phyloP scores from a whole-genome alignment of 2,329 filamentous ascomycete species.

The Xylariaceae sp. region DNA sequence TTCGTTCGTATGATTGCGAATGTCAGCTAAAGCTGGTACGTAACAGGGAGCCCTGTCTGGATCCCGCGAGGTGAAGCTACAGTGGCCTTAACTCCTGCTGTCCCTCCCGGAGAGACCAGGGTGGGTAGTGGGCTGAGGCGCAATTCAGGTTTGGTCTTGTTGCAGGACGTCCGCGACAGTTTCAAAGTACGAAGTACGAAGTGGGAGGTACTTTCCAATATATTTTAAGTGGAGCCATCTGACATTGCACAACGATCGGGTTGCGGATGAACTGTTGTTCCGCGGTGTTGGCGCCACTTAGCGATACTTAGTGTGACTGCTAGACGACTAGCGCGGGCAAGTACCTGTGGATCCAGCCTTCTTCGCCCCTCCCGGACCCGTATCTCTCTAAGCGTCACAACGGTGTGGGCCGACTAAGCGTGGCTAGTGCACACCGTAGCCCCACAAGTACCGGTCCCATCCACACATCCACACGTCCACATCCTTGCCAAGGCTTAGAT shows the following conservation, averaged over 20 bases:
- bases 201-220: neutral
- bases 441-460: neutral
- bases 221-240: neutral
- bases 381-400: neutral
- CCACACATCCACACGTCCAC: neutral
- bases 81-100: conserved; percentile 30
- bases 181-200: neutral
- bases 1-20: conserved; percentile 8
- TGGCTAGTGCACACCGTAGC: neutral
- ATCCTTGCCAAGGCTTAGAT: neutral
- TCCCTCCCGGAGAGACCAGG: neutral
- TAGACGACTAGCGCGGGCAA: neutral
- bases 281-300: neutral
- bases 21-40: neutral
- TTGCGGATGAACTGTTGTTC: conserved; percentile 3
- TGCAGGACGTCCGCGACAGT: neutral
- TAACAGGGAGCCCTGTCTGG: conserved; percentile 12
- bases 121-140: neutral
- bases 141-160: neutral
- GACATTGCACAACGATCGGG: neutral
- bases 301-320: neutral
- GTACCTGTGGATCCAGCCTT: neutral
- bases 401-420: neutral
- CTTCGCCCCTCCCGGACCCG: too few relatives aligned
- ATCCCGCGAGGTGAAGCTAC: conserved; percentile 26